Evolutionary conservation across 2,329 filamentous ascomycete species (phyloP).

Genomic region (Fusarium nematophilum): DNA sequence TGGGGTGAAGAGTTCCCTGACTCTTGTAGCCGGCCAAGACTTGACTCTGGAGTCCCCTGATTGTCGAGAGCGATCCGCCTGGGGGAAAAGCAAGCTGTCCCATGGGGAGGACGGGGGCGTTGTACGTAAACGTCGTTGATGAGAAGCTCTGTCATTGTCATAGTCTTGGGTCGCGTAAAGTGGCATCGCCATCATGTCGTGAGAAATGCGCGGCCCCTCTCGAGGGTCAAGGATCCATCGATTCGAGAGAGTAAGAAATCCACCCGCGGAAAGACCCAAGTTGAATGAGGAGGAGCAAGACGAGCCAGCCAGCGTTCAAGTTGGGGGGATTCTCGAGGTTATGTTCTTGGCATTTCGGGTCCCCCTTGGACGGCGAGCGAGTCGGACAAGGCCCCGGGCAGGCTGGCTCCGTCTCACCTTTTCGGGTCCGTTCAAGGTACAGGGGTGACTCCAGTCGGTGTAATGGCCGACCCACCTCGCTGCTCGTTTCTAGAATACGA

Average conservation of each 20-base stretch:
- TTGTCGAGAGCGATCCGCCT: conserved; percentile 19
- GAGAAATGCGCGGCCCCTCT: background rate
- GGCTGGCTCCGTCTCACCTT: background rate
- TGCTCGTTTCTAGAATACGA: conserved; percentile 39
- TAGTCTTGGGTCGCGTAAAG: conserved; percentile 17
- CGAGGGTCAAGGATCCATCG: too few species aligned
- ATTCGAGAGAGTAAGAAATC: too few species aligned
- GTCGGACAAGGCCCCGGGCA: conserved; percentile 24
- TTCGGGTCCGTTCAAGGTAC: too few species aligned
- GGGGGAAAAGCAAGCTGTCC: conserved; percentile 35
- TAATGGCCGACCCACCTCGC: background rate
- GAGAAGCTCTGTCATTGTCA: too few species aligned
- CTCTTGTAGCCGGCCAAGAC: too few species aligned
- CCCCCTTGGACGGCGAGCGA: conserved; percentile 2
- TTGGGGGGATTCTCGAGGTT: background rate
- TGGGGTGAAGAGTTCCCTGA: background rate
- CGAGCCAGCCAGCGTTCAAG: background rate
- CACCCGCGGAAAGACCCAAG: too few species aligned
- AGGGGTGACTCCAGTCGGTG: too few species aligned
- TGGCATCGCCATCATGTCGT: conserved; percentile 1
- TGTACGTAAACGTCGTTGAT: conserved; percentile 39
- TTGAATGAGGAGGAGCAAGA: too few species aligned
- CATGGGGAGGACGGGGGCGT: conserved; percentile 36
- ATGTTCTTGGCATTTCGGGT: conserved; percentile 13
- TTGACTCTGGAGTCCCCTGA: conserved; percentile 38